These are phyloP conservation scores for Fistulifera solaris DNA, from an alignment of 108 stramenopile species.

Conservation along the genomic window DNA sequence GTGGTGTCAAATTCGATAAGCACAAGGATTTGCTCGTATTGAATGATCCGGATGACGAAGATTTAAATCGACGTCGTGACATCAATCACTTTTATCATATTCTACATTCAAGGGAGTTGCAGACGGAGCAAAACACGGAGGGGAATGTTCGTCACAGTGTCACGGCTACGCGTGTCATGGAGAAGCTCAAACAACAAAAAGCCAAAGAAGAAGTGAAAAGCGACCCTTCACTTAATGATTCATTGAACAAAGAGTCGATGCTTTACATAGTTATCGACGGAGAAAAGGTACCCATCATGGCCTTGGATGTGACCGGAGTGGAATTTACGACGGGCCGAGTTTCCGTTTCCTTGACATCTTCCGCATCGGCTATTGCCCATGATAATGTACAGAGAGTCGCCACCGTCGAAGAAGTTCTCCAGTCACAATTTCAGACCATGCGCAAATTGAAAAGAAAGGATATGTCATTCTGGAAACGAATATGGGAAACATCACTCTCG, in stretches of 20 bases:
- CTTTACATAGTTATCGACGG: background rate
- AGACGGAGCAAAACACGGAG: background rate
- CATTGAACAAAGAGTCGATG: background rate
- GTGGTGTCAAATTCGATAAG: constrained; percentile 60
- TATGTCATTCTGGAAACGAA: constrained; percentile 79
- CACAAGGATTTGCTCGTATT: constrained; percentile 64
- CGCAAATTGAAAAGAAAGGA: constrained; percentile 76
- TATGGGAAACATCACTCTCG: constrained; percentile 80
- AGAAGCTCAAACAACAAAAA: constrained; percentile 45
- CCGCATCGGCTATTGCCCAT: constrained; percentile 36
- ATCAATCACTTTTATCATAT: constrained; percentile 73
- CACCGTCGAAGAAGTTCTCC: constrained; percentile 80
- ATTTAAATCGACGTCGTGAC: constrained; percentile 40
- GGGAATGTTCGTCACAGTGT: constrained; percentile 50
- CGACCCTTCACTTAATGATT: background rate
- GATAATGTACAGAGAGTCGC: constrained; percentile 57
- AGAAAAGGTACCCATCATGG: constrained; percentile 37
- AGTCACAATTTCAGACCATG: constrained; percentile 64
- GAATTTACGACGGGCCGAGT: constrained; percentile 58
- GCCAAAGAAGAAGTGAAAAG: constrained; percentile 3
- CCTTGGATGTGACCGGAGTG: constrained; percentile 53
- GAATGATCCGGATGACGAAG: constrained; percentile 64
- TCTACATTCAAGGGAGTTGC: constrained; percentile 25
- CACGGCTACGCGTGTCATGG: constrained; percentile 76
- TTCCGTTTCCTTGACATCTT: constrained; percentile 70